These are phyloP conservation scores for Escallonia herrerae DNA, from an alignment of 129 eudicot genomes.

Conservation along the genomic window DNA sequence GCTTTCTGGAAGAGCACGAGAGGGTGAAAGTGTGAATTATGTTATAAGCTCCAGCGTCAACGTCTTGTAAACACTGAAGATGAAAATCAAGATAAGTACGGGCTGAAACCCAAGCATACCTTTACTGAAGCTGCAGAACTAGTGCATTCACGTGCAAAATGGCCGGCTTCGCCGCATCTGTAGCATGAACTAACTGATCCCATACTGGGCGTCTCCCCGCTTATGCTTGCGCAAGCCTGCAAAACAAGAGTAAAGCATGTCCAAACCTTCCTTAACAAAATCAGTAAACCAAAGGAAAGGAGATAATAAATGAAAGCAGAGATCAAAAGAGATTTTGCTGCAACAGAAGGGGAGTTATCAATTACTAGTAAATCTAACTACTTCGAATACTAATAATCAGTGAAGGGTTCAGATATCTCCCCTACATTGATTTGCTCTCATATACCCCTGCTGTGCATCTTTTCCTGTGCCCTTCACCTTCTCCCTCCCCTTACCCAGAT, in stretches of 20 bases:
- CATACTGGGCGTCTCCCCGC: slow-evolving; percentile 34
- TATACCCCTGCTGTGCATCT: too few relatives aligned
- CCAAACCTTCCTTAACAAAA: not conserved
- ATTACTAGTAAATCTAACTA: not conserved
- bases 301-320: not conserved
- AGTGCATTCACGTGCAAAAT: slow-evolving; percentile 79
- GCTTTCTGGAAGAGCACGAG: slow-evolving; percentile 25
- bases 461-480: too few relatives aligned
- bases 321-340: not conserved
- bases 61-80: not conserved
- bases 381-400: not conserved
- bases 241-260: not conserved
- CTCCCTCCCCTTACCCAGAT: too few relatives aligned
- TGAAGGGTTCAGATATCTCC: too few relatives aligned
- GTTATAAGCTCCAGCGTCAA: not conserved
- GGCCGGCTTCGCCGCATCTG: slow-evolving; percentile 78
- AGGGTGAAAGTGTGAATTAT: not conserved
- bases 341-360: not conserved
- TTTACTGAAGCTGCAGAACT: slow-evolving; percentile 22
- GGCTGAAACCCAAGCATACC: slow-evolving; percentile 21
- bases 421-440: too few relatives aligned
- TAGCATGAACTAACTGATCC: slow-evolving; percentile 56
- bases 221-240: slow-evolving; percentile 54
- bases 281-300: slow-evolving; percentile 2
- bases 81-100: not conserved